Conservation (phyloP, 2,329 filamentous ascomycete species). For the Sclerotinia trifoliorum region DNA sequence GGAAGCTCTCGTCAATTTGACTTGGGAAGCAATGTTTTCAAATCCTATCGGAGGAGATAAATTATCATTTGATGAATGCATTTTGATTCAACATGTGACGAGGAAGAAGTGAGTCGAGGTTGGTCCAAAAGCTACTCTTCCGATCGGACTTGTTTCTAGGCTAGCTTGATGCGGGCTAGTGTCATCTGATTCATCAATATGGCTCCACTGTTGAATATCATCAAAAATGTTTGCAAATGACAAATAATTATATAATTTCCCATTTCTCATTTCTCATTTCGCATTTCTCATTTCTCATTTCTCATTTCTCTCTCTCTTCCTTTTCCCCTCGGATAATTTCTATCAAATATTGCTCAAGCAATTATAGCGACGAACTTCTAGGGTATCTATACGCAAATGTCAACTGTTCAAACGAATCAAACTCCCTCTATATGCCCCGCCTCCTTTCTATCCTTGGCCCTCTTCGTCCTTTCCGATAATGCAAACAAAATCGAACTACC, state of each 20-base stretch:
- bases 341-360: not conserved
- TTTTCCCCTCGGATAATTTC: too few relatives aligned
- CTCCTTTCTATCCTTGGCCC: slow-evolving; percentile 14
- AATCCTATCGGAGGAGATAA: not conserved
- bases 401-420: not conserved
- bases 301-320: not conserved
- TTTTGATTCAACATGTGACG: slow-evolving; percentile 5
- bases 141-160: not conserved
- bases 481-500: slow-evolving; percentile 41
- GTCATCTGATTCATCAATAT: not conserved
- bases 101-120: not conserved
- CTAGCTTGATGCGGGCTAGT: not conserved
- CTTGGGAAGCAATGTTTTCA: too few relatives aligned
- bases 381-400: not conserved
- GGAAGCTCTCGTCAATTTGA: not conserved
- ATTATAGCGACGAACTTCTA: not conserved
- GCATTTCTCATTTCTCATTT: not conserved
- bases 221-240: not conserved
- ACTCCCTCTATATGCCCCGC: not conserved
- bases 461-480: slow-evolving; percentile 25
- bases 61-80: not conserved
- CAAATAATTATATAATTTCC: too few relatives aligned
- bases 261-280: too few relatives aligned
- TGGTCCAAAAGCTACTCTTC: not conserved
- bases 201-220: not conserved